Evolutionary conservation across 345 rosid species (phyloP).

Genomic region (Gossypium longicalyx): DNA sequence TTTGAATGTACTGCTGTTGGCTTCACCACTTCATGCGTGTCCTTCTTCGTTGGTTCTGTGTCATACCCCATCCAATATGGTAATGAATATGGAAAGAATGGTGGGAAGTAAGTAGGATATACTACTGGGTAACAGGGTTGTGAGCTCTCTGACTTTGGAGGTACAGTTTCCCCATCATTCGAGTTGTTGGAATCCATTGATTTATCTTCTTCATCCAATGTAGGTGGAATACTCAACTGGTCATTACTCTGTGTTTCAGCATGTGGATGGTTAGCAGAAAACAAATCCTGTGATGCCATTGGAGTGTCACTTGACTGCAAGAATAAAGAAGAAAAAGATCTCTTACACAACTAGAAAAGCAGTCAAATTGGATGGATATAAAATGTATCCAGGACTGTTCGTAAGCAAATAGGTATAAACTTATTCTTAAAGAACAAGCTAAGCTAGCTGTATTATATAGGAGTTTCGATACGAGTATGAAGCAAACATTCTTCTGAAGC

Average conservation of each 20-base stretch:
- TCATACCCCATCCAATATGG: constrained; percentile 65
- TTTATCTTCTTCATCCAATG: constrained; percentile 80
- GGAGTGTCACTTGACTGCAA: constrained; percentile 57
- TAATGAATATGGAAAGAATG: constrained; percentile 58
- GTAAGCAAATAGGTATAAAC: neutral
- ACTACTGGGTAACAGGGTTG: constrained; percentile 56
- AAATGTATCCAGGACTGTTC: neutral
- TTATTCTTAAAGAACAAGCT: neutral
- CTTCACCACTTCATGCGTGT: constrained; percentile 67
- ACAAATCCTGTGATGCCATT: constrained; percentile 57
- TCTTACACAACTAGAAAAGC: neutral
- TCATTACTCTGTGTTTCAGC: constrained; percentile 45
- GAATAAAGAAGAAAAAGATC: neutral
- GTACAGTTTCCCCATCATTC: constrained; percentile 53
- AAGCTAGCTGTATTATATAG: neutral
- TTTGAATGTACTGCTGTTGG: constrained; percentile 82
- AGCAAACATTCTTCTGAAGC: neutral
- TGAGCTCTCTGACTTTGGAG: constrained; percentile 39
- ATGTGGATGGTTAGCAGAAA: constrained; percentile 31
- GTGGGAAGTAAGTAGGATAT: constrained; percentile 71
- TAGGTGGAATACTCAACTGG: constrained; percentile 42
- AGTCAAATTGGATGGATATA: neutral
- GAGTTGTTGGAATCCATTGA: constrained; percentile 95
- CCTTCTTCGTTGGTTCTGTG: constrained; percentile 44
- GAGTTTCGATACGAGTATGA: neutral